Conservation (phyloP, 1,284 basidiomycete genomes). For the Termitomyces sp. region DNA sequence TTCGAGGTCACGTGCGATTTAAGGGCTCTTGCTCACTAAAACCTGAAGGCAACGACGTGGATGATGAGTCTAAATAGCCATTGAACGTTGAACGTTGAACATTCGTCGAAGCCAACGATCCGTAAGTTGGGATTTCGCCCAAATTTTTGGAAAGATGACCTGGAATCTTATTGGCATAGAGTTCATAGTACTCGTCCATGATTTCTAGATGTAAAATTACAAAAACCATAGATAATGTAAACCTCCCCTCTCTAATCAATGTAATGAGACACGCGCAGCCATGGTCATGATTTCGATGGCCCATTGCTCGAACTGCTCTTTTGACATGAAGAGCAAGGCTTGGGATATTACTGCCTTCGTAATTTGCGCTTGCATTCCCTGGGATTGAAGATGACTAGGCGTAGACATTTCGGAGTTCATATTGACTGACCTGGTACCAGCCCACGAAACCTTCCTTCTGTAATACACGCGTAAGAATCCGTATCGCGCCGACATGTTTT, state of each 20-base stretch:
- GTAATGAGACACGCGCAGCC: constrained; percentile 29
- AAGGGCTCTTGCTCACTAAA: no score
- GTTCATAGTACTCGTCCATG: not conserved
- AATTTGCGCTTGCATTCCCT: constrained; percentile 92
- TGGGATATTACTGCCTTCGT: constrained; percentile 86
- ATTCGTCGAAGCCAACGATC: no score
- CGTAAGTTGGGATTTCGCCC: no score
- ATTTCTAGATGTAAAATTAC: not conserved
- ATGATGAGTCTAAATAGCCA: no score
- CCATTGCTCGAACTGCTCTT: constrained; percentile 81
- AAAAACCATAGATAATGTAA: not conserved
- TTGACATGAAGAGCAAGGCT: constrained; percentile 75
- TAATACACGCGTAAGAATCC: constrained; percentile 73
- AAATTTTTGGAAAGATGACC: not conserved
- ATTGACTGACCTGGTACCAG: constrained; percentile 85
- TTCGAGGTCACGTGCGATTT: constrained; percentile 9
- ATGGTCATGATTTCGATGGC: constrained; percentile 61
- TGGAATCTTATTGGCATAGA: not conserved
- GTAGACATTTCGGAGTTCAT: not conserved
- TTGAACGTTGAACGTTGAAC: no score
- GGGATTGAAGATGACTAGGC: constrained; percentile 4
- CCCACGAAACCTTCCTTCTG: constrained; percentile 74
- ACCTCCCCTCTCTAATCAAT: constrained; percentile 4
- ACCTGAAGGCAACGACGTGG: no score
- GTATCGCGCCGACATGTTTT: constrained; percentile 69